phyloP scores from a whole-genome alignment of 495 filamentous ascomycete species.

The Penicillium pulvis region DNA sequence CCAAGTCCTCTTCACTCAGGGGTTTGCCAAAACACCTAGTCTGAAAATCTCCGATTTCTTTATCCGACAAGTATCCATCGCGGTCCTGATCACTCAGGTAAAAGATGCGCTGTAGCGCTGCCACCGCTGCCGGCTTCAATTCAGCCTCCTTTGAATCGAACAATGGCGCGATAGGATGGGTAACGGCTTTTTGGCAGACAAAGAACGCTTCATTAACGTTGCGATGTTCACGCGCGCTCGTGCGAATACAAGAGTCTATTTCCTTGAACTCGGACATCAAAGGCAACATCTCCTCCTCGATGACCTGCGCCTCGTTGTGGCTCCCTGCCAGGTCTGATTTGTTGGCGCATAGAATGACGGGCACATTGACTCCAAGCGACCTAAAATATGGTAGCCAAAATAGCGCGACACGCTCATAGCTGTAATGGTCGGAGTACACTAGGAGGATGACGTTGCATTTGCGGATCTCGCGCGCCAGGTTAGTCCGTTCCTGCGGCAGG shows the following conservation, averaged over 20 bases:
- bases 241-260: constrained; percentile 95
- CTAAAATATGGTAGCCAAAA: constrained; percentile 99
- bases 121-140: constrained; percentile 84
- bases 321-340: constrained; percentile 81
- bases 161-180: constrained; percentile 92
- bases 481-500: constrained; percentile 86
- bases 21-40: constrained; percentile 87
- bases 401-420: constrained; percentile 93
- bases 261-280: constrained; percentile 99
- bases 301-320: constrained; percentile 73
- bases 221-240: constrained; percentile 89
- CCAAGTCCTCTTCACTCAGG: constrained; percentile 73
- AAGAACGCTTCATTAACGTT: constrained; percentile 98
- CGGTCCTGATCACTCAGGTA: constrained; percentile 96
- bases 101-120: constrained; percentile 86
- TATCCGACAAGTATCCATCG: constrained; percentile 89
- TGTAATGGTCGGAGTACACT: constrained; percentile 97
- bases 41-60: constrained; percentile 89
- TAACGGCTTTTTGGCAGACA: constrained; percentile 97
- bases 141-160: constrained; percentile 92
- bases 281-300: constrained; percentile 96
- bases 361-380: constrained; percentile 96
- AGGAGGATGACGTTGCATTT: constrained; percentile 97
- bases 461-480: constrained; percentile 87
- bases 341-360: constrained; percentile 94